Evolutionary conservation across 805 yeast genomes (phyloP).

Genomic region (Saturnispora bothae): DNA sequence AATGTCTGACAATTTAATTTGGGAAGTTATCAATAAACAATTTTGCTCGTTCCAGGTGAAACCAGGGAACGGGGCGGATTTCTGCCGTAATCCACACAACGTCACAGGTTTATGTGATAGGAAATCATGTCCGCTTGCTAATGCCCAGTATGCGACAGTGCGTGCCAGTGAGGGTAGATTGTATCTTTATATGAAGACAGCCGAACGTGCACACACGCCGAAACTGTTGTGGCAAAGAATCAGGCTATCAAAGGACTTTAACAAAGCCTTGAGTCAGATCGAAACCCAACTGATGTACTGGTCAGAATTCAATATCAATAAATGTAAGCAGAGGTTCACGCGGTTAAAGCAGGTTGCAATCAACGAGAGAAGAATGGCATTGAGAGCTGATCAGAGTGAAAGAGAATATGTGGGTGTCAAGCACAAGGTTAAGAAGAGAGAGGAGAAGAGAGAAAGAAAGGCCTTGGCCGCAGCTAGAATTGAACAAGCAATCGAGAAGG

Average conservation of each 20-base stretch:
- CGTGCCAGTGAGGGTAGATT: constrained; percentile 70
- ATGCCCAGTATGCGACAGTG: constrained; percentile 82
- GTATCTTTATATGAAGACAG: constrained; percentile 89
- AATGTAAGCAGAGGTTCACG: constrained; percentile 93
- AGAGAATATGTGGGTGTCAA: constrained; percentile 88
- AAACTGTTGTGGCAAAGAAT: constrained; percentile 91
- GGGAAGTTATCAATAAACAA: constrained; percentile 94
- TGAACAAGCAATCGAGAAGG: constrained; percentile 94
- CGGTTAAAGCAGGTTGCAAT: constrained; percentile 91
- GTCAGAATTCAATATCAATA: constrained; percentile 84
- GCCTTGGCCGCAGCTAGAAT: constrained; percentile 95
- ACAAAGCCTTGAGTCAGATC: constrained; percentile 77
- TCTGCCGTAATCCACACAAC: constrained; percentile 93
- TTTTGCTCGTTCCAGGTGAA: constrained; percentile 85
- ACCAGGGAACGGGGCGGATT: constrained; percentile 69
- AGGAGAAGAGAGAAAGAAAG: constrained; percentile 88
- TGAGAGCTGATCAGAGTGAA: constrained; percentile 68
- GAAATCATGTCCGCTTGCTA: constrained; percentile 93
- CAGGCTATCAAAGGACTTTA: constrained; percentile 78
- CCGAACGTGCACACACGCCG: constrained; percentile 96
- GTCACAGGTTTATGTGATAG: constrained; percentile 90
- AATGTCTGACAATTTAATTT: constrained; percentile 53
- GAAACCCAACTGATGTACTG: constrained; percentile 84
- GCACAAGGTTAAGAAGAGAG: constrained; percentile 92
- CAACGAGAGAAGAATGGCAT: constrained; percentile 85